A percentile compares a stretch with the other conserved stretches of the same genome.
Evolutionary conservation across 1,139 yeast species (phyloP).

Genomic region (Pichia sp.): DNA sequence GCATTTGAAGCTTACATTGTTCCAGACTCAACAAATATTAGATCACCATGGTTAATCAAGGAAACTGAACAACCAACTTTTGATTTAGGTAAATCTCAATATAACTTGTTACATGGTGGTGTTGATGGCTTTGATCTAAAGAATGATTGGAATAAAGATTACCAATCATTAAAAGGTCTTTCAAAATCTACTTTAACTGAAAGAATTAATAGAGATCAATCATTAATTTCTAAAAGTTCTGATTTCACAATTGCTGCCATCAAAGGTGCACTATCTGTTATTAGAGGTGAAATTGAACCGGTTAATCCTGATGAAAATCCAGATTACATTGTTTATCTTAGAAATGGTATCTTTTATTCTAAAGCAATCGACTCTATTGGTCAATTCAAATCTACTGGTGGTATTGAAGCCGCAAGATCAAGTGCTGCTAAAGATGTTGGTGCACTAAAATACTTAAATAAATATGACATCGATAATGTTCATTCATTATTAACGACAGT

Average conservation of each 20-base stretch:
- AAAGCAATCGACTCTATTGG: conserved; percentile 71
- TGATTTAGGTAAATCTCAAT: conserved; percentile 60
- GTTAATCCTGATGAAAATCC: conserved; percentile 68
- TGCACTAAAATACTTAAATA: conserved; percentile 63
- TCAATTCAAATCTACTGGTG: conserved; percentile 60
- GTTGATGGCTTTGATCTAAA: conserved; percentile 51
- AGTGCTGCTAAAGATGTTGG: conserved; percentile 74
- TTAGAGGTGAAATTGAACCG: conserved; percentile 69
- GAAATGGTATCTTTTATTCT: conserved; percentile 84
- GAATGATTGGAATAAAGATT: conserved; percentile 88
- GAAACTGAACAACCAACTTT: conserved; percentile 33
- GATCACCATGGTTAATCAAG: conserved; percentile 71
- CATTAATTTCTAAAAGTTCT: conserved; percentile 62
- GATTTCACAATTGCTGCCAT: conserved; percentile 76
- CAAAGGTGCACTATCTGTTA: conserved; percentile 70
- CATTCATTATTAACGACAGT: conserved; percentile 72
- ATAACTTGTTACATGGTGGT: conserved; percentile 47
- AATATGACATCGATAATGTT: conserved; percentile 57
- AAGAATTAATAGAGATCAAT: conserved; percentile 68
- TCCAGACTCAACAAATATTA: conserved; percentile 55
- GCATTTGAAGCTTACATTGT: conserved; percentile 52
- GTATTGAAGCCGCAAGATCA: conserved; percentile 80
- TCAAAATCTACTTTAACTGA: conserved; percentile 54
- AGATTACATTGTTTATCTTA: conserved; percentile 60
- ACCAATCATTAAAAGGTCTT: conserved; percentile 73